Evolutionary conservation across 2,329 filamentous ascomycete species (phyloP).

Genomic region (Chaetomium olivaceum): DNA sequence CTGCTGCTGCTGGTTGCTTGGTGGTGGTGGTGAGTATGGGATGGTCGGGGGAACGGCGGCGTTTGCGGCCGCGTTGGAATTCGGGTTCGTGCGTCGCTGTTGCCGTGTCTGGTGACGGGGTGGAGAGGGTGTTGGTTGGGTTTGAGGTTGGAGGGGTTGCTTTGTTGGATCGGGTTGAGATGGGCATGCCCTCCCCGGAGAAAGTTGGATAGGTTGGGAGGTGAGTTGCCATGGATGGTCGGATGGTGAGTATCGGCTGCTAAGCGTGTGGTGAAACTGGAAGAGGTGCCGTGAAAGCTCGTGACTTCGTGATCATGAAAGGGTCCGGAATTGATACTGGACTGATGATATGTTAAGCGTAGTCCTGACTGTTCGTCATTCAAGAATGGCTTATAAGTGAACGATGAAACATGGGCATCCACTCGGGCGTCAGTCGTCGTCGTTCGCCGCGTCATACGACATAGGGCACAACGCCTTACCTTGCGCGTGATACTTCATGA

Average conservation of each 20-base stretch:
- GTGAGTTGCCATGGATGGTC: conserved; percentile 5
- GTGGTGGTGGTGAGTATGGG: neutral
- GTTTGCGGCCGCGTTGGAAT: conserved; percentile 21
- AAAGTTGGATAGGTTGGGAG: neutral
- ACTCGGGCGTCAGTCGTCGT: neutral
- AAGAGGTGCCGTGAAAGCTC: neutral
- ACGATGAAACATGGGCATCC: neutral
- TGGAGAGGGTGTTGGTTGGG: no score
- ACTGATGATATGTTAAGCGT: neutral
- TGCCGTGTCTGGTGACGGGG: neutral
- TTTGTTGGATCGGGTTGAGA: neutral
- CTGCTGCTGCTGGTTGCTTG: neutral
- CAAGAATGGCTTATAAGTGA: neutral
- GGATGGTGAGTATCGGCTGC: neutral
- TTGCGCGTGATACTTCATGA: conserved; percentile 6
- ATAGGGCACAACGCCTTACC: neutral
- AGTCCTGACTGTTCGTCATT: neutral
- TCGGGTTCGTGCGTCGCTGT: neutral
- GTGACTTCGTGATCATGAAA: neutral
- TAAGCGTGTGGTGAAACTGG: neutral
- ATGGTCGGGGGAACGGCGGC: conserved; percentile 8
- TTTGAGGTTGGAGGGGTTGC: neutral
- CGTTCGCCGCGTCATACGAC: neutral
- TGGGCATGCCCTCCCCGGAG: neutral
- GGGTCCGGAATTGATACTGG: no score